phyloP scores from a whole-genome alignment of 768 basidiomycete genomes.

The Leccinum arenicola region DNA sequence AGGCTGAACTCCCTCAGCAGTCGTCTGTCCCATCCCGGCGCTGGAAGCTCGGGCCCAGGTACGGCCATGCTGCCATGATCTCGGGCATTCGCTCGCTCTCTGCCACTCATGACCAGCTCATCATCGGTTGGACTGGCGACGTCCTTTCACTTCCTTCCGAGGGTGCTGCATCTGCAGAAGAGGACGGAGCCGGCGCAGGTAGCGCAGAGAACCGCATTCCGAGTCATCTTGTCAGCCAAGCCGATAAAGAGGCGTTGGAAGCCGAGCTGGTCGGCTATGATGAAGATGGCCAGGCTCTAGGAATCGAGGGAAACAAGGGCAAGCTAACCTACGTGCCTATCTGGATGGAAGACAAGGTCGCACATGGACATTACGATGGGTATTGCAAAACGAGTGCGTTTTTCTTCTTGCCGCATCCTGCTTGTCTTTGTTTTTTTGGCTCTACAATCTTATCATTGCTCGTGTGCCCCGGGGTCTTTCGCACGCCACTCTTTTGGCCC shows the following conservation, averaged over 20 bases:
- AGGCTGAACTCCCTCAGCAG: conserved; percentile 2
- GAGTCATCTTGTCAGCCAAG: conserved; percentile 47
- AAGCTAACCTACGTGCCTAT: conserved; percentile 82
- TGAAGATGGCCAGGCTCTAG: conserved; percentile 41
- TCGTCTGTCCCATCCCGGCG: conserved; percentile 26
- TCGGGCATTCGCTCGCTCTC: conserved; percentile 86
- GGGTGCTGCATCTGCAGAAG: conserved; percentile 28
- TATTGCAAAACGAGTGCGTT: conserved; percentile 95
- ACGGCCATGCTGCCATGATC: conserved; percentile 94
- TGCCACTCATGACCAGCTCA: conserved; percentile 82
- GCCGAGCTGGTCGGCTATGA: conserved; percentile 58
- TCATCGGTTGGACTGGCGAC: conserved; percentile 95
- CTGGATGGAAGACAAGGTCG: conserved; percentile 86
- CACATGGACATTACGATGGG: conserved; percentile 93
- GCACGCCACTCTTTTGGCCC: background rate
- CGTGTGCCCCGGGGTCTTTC: background rate
- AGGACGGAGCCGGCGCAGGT: conserved; percentile 8
- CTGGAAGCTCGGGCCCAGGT: conserved; percentile 78
- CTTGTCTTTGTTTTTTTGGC: background rate
- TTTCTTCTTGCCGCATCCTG: background rate
- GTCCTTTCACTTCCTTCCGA: conserved; percentile 49
- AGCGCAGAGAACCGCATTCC: conserved; percentile 40
- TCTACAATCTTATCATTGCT: conserved; percentile 9
- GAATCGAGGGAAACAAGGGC: conserved; percentile 41
- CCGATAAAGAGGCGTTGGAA: conserved; percentile 67